Percentiles rank a stretch among this genome's conserved stretches.
Evolutionary conservation across 208 protist genomes (phyloP).

Genomic region (Leishmania major): DNA sequence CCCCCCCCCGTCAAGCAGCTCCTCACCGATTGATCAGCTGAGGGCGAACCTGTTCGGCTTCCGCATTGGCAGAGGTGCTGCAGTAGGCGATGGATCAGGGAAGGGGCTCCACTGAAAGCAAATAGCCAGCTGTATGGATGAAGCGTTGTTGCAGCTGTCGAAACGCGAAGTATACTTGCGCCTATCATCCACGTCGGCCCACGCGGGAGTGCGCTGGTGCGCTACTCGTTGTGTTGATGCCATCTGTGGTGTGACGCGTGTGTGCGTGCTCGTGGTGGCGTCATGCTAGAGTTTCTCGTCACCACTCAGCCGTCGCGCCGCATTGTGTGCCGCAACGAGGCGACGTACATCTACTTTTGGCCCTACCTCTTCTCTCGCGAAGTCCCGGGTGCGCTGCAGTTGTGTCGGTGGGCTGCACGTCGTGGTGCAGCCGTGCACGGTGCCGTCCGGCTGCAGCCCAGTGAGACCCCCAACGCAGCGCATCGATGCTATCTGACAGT

Average conservation of each 20-base stretch:
- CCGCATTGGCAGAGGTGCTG: neutral
- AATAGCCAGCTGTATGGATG: neutral
- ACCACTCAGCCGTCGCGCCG: slow-evolving; percentile 39
- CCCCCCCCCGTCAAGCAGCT: no score
- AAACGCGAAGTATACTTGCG: neutral
- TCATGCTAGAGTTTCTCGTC: slow-evolving; percentile 58
- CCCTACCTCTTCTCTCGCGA: slow-evolving; percentile 61
- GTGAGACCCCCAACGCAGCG: slow-evolving; percentile 1
- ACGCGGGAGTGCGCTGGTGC: neutral
- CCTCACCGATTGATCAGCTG: neutral
- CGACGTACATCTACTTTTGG: slow-evolving; percentile 72
- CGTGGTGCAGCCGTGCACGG: slow-evolving; percentile 69
- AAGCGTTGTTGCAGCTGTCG: neutral
- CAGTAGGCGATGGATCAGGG: neutral
- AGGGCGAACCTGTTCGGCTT: neutral
- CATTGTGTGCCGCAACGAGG: slow-evolving; percentile 63
- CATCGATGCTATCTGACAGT: slow-evolving; percentile 43
- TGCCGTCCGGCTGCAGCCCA: slow-evolving; percentile 50
- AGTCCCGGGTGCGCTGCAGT: slow-evolving; percentile 59
- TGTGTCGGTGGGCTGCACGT: slow-evolving; percentile 71
- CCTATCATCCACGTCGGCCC: neutral
- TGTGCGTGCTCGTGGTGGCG: neutral
- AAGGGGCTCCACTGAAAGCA: neutral
- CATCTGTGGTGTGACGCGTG: neutral
- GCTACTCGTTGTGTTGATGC: neutral